phyloP scores from a whole-genome alignment of 2,329 filamentous ascomycete species.

The Curvularia sp. region DNA sequence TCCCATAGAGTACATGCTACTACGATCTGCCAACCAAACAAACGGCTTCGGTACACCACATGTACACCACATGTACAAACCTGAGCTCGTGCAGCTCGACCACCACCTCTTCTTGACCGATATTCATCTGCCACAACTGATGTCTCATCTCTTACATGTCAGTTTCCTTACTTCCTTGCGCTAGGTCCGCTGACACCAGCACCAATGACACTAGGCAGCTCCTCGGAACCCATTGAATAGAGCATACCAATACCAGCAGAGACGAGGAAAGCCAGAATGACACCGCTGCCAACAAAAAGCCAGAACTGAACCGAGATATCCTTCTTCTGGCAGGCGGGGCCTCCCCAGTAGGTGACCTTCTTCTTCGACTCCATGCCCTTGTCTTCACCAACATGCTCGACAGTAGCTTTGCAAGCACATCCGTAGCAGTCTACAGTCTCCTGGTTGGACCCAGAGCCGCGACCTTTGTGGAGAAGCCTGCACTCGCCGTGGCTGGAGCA shows the following conservation, averaged over 20 bases:
- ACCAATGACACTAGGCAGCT: conserved; percentile 92
- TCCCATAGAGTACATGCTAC: conserved; percentile 33
- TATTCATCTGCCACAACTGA: neutral
- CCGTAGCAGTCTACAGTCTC: conserved; percentile 69
- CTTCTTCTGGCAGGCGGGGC: conserved; percentile 86
- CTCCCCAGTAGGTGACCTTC: conserved; percentile 79
- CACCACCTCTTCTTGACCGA: neutral
- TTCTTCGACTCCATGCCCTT: conserved; percentile 55
- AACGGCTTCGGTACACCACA: conserved; percentile 39
- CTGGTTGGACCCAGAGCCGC: conserved; percentile 48
- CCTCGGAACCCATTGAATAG: conserved; percentile 83
- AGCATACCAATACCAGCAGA: conserved; percentile 78
- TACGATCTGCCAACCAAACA: conserved; percentile 28
- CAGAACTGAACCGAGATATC: conserved; percentile 91
- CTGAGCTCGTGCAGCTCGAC: neutral
- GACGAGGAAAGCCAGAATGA: conserved; percentile 73
- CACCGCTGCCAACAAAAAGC: conserved; percentile 77
- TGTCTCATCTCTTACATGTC: neutral
- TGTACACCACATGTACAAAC: conserved; percentile 46
- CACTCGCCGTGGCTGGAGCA: conserved; percentile 87
- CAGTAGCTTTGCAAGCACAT: conserved; percentile 75
- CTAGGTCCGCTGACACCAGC: conserved; percentile 80
- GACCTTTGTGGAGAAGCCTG: conserved; percentile 66
- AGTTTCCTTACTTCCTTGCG: conserved; percentile 46
- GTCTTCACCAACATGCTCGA: conserved; percentile 58